phyloP scores from a whole-genome alignment of 75 land plant species.

The Selaginella tamariscina region DNA sequence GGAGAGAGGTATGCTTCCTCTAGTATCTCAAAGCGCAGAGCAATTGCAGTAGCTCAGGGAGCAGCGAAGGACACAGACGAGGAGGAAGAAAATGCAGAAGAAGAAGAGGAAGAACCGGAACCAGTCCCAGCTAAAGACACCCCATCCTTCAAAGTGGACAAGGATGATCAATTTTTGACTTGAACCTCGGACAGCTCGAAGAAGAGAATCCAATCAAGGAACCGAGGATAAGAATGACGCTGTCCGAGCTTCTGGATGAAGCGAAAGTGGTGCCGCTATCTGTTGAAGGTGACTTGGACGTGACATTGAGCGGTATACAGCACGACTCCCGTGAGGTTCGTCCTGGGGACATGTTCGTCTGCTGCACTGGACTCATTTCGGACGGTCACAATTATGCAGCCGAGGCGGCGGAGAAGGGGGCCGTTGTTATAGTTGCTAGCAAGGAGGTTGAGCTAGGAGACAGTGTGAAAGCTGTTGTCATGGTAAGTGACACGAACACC shows the following conservation, averaged over 20 bases:
- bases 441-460: constrained; percentile 39
- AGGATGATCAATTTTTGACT: neutral
- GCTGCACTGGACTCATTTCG: constrained; percentile 42
- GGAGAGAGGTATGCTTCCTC: neutral
- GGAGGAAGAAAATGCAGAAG: neutral
- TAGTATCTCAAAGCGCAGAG: neutral
- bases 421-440: constrained; percentile 68
- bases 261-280: constrained; percentile 72
- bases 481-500: constrained; percentile 56
- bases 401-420: constrained; percentile 92
- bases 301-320: constrained; percentile 63
- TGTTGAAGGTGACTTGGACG: constrained; percentile 74
- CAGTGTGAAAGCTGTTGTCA: constrained; percentile 46
- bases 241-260: constrained; percentile 89
- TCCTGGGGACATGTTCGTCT: constrained; percentile 79
- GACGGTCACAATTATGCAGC: constrained; percentile 49
- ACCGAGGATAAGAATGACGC: constrained; percentile 29
- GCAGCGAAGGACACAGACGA: neutral
- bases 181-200: neutral
- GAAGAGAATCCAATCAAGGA: neutral
- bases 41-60: neutral
- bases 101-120: neutral
- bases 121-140: neutral
- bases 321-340: constrained; percentile 70
- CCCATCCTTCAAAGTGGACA: neutral